These are phyloP conservation scores for Komagataella kurtzmanii DNA, from an alignment of 805 yeast genomes.

Conservation along the genomic window DNA sequence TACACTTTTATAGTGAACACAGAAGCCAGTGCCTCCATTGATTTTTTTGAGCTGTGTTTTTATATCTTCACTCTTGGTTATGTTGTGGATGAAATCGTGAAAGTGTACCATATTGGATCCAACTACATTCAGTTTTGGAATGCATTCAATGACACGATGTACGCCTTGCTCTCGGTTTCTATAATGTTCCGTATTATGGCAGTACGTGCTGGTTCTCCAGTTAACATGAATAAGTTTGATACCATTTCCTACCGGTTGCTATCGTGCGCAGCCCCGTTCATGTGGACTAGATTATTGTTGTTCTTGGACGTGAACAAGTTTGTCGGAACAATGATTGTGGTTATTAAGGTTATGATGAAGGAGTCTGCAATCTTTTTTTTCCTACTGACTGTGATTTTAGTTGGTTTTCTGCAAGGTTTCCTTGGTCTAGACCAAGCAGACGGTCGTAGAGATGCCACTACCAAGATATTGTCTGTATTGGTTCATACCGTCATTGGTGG, in stretches of 20 bases:
- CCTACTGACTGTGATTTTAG: slow-evolving; percentile 49
- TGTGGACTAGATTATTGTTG: slow-evolving; percentile 71
- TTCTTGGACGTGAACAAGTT: slow-evolving; percentile 70
- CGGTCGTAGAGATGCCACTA: slow-evolving; percentile 68
- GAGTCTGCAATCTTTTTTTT: slow-evolving; percentile 79
- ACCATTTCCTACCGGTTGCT: slow-evolving; percentile 46
- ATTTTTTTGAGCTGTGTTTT: slow-evolving; percentile 39
- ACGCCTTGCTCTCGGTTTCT: slow-evolving; percentile 37
- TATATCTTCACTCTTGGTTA: slow-evolving; percentile 57
- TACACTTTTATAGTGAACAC: slow-evolving; percentile 55
- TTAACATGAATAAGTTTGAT: slow-evolving; percentile 10
- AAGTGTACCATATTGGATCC: slow-evolving; percentile 65
- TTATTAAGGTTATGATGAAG: slow-evolving; percentile 73
- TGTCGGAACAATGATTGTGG: slow-evolving; percentile 83
- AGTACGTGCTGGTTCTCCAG: slow-evolving; percentile 13
- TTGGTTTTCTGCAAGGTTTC: slow-evolving; percentile 81
- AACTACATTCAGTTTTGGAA: slow-evolving; percentile 69
- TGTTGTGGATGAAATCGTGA: slow-evolving; percentile 52
- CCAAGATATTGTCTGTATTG: slow-evolving; percentile 46
- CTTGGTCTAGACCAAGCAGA: slow-evolving; percentile 81
- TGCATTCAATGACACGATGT: slow-evolving; percentile 63
- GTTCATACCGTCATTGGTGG: slow-evolving; percentile 64
- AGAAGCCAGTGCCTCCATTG: slow-evolving; percentile 27
- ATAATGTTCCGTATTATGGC: slow-evolving; percentile 40
- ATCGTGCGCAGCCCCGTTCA: slow-evolving; percentile 73